Evolutionary conservation across 805 yeast species (phyloP).

Genomic region (Pichia kluyveri): DNA sequence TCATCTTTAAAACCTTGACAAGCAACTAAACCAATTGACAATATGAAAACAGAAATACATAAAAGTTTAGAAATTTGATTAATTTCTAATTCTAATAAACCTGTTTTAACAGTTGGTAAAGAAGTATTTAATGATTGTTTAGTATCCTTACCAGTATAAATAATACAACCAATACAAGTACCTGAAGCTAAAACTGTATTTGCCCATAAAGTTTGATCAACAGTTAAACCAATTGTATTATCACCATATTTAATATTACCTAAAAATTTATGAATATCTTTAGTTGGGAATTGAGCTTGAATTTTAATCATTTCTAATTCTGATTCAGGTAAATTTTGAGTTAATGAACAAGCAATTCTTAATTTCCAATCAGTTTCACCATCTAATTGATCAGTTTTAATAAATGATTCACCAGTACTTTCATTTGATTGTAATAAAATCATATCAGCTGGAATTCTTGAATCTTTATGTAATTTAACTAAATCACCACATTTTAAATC

Average conservation of each 20-base stretch:
- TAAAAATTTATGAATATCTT: slow-evolving; percentile 69
- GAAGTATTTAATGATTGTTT: slow-evolving; percentile 94
- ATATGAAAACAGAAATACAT: slow-evolving; percentile 75
- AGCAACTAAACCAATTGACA: slow-evolving; percentile 70
- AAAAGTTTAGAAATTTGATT: slow-evolving; percentile 80
- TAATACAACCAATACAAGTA: slow-evolving; percentile 75
- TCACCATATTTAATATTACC: slow-evolving; percentile 63
- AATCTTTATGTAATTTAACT: slow-evolving; percentile 68
- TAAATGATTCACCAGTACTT: slow-evolving; percentile 76
- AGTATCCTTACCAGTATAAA: slow-evolving; percentile 89
- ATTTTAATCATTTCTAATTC: slow-evolving; percentile 47
- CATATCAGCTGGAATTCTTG: slow-evolving; percentile 91
- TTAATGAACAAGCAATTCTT: slow-evolving; percentile 63
- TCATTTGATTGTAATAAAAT: slow-evolving; percentile 77
- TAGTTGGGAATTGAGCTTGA: slow-evolving; percentile 75
- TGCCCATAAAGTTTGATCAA: slow-evolving; percentile 97
- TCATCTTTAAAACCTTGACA: slow-evolving; percentile 61
- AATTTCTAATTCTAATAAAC: slow-evolving; percentile 84
- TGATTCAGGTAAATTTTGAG: slow-evolving; percentile 49
- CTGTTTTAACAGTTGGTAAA: slow-evolving; percentile 76
- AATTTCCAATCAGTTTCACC: slow-evolving; percentile 99
- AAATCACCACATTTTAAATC: slow-evolving; percentile 81
- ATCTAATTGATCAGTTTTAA: slow-evolving; percentile 94
- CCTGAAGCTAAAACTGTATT: slow-evolving; percentile 96
- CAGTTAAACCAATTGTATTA: slow-evolving; percentile 54